Evolutionary conservation across 257 asterid genomes (phyloP).

Genomic region (Agastache rugosa): DNA sequence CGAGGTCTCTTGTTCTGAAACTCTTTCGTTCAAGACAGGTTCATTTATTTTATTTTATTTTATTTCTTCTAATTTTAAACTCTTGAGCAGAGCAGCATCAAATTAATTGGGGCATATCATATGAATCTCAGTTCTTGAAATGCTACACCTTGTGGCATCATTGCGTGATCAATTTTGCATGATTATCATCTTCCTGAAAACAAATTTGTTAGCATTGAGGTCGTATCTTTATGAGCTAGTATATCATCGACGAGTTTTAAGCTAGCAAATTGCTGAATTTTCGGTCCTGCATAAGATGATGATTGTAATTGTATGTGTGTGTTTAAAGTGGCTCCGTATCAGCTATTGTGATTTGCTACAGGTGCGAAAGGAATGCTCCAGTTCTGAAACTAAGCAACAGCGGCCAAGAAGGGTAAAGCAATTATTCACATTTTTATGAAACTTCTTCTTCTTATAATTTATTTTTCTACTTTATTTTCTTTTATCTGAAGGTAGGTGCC

Average conservation of each 20-base stretch:
- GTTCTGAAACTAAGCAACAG: constrained; percentile 44
- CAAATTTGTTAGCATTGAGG: neutral
- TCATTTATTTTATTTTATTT: neutral
- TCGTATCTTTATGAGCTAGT: neutral
- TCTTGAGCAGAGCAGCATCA: neutral
- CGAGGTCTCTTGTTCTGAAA: constrained; percentile 81
- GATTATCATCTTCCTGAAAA: constrained; percentile 5
- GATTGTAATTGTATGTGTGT: neutral
- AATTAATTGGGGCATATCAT: neutral
- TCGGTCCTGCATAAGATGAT: constrained; percentile 8
- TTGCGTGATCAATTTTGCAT: constrained; percentile 7
- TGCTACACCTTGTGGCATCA: neutral
- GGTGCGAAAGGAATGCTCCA: constrained; percentile 66
- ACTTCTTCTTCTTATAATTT: constrained; percentile 19
- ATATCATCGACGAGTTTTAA: neutral
- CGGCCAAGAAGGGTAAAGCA: constrained; percentile 64
- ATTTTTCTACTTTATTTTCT: constrained; percentile 3
- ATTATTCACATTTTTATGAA: neutral
- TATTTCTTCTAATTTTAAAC: neutral
- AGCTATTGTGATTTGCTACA: constrained; percentile 38
- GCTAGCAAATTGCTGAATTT: neutral
- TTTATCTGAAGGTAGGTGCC: constrained; percentile 66
- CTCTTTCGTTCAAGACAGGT: constrained; percentile 93
- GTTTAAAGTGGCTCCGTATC: constrained; percentile 8
- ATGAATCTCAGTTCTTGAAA: neutral